Percentiles rank a stretch among this genome's conserved stretches.
Conservation (phyloP, 805 yeast species). For the Candida sakaeoensis region DNA sequence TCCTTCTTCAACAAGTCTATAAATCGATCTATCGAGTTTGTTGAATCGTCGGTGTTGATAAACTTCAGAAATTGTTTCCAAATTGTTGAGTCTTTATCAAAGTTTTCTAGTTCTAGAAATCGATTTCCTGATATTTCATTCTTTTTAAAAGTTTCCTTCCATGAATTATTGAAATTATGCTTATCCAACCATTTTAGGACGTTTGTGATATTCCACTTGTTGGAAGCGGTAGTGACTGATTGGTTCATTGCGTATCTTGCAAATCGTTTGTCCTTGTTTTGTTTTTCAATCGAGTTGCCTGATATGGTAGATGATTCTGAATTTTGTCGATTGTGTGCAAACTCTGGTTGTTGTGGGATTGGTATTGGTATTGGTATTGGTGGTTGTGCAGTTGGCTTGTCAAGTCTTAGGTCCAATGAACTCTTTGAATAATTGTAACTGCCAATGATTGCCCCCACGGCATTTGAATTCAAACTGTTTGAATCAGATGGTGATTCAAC, state of each 20-base stretch:
- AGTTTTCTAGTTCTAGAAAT: conserved; percentile 65
- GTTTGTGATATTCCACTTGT: conserved; percentile 68
- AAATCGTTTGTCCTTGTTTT: conserved; percentile 37
- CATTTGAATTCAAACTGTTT: conserved; percentile 19
- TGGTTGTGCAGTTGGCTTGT: neutral
- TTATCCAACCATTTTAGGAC: conserved; percentile 64
- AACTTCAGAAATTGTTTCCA: conserved; percentile 43
- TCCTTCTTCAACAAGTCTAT: conserved; percentile 19
- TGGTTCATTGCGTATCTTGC: conserved; percentile 42
- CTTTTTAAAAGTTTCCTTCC: conserved; percentile 64
- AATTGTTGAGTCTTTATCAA: conserved; percentile 45
- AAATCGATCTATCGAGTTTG: conserved; percentile 52
- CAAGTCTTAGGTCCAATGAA: conserved; percentile 12
- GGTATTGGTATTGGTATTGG: neutral
- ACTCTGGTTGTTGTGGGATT: neutral
- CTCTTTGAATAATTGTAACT: conserved; percentile 26
- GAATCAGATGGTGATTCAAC: conserved; percentile 13
- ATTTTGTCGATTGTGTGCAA: conserved; percentile 26
- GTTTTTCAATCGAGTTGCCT: conserved; percentile 23
- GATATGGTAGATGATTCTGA: conserved; percentile 35
- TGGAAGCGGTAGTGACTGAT: conserved; percentile 13
- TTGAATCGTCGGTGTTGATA: conserved; percentile 39
- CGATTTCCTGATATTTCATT: conserved; percentile 57
- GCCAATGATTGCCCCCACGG: conserved; percentile 27
- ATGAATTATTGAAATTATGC: conserved; percentile 66